Percentiles rank a stretch among this genome's conserved stretches.
Conservation (phyloP, 2,329 filamentous ascomycete species). For the Ramularia collo-cygni region DNA sequence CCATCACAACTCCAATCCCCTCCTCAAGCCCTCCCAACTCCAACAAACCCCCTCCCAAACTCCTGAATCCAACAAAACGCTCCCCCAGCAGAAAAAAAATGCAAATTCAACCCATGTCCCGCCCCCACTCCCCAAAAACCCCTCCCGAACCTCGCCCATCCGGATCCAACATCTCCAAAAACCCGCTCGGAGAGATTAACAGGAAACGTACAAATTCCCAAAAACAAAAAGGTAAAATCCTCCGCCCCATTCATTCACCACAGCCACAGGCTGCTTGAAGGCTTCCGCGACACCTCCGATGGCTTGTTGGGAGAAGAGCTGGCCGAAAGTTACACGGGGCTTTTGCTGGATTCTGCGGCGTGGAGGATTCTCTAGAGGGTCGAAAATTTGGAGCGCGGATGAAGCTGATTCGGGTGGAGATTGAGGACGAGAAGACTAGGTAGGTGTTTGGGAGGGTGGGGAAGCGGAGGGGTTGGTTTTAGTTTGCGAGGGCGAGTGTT, state of each 20-base stretch:
- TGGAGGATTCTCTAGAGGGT: constrained; percentile 22
- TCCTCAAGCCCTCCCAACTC: too few species aligned
- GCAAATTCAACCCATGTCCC: constrained; percentile 29
- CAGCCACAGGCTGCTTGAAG: constrained; percentile 24
- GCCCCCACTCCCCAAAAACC: too few species aligned
- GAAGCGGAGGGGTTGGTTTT: constrained; percentile 27
- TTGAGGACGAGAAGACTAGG: constrained; percentile 20
- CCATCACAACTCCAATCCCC: too few species aligned
- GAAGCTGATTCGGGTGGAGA: constrained; percentile 28
- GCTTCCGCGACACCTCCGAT: constrained; percentile 12
- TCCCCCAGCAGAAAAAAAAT: constrained; percentile 24
- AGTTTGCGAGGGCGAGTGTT: constrained; percentile 27
- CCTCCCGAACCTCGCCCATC: too few species aligned
- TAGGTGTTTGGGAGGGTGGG: constrained; percentile 23
- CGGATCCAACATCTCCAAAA: too few species aligned
- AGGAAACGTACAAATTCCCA: too few species aligned
- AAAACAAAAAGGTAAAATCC: too few species aligned
- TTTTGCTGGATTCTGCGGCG: constrained; percentile 24
- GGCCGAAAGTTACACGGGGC: constrained; percentile 27
- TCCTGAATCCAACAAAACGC: constrained; percentile 24
- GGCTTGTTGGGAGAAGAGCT: constrained; percentile 23
- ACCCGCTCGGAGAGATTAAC: too few species aligned
- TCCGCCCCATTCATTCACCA: constrained; percentile 26
- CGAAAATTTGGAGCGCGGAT: constrained; percentile 26
- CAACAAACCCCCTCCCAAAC: constrained; percentile 20